Percentiles rank a stretch among this genome's conserved stretches.
These are phyloP conservation scores for Alternaria ethzedia DNA, from an alignment of 2,329 filamentous ascomycete genomes.

Conservation along the genomic window DNA sequence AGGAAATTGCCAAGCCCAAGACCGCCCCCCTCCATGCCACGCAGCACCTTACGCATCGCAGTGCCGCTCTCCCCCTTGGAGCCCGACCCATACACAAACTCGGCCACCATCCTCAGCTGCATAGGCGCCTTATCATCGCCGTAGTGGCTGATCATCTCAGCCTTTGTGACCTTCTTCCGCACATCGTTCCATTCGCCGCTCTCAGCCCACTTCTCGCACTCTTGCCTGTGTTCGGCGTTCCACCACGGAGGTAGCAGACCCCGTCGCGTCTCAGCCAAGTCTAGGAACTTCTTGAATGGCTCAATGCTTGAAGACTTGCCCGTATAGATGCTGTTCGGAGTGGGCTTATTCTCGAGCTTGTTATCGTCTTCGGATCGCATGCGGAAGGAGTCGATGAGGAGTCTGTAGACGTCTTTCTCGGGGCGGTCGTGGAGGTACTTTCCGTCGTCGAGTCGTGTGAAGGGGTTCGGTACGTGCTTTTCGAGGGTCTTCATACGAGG, in stretches of 20 bases:
- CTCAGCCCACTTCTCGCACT: too few species aligned
- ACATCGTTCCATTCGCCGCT: too few species aligned
- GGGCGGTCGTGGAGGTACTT: slow-evolving; percentile 36
- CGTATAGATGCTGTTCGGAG: too few species aligned
- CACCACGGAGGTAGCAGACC: too few species aligned
- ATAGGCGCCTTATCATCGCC: slow-evolving; percentile 1
- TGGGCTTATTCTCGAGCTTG: too few species aligned
- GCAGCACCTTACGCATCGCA: slow-evolving; percentile 25
- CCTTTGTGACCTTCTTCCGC: too few species aligned
- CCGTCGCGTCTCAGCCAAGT: too few species aligned
- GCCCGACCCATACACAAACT: slow-evolving; percentile 22
- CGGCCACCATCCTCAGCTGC: slow-evolving; percentile 36
- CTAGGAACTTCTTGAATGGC: too few species aligned
- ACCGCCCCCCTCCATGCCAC: slow-evolving; percentile 23
- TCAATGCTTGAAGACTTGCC: too few species aligned
- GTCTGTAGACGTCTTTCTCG: slow-evolving; percentile 33
- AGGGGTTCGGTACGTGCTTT: slow-evolving; percentile 27
- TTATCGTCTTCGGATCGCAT: slow-evolving; percentile 18
- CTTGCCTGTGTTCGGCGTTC: too few species aligned
- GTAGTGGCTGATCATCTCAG: too few species aligned
- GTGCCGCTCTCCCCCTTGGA: slow-evolving; percentile 21
- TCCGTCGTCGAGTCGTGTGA: slow-evolving; percentile 26
- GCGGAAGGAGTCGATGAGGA: slow-evolving; percentile 41
- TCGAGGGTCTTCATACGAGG: slow-evolving; percentile 17
- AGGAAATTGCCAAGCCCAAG: background rate